These are phyloP conservation scores for Leucaena leucocephala DNA, from an alignment of 306 rosid species.

Conservation along the genomic window DNA sequence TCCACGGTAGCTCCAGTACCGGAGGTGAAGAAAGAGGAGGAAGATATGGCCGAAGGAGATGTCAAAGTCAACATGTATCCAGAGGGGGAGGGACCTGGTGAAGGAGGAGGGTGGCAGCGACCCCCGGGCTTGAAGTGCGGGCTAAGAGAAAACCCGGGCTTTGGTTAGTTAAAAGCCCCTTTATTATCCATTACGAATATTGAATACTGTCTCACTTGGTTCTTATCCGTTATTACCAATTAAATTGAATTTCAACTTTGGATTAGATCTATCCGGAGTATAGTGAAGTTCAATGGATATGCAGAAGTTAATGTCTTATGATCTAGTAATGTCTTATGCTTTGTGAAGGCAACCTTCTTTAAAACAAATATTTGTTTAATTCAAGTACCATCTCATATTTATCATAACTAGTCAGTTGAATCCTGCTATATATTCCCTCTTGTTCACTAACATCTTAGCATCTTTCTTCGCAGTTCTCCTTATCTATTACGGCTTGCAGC, in stretches of 20 bases:
- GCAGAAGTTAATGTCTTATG: not conserved
- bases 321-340: not conserved
- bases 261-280: not conserved
- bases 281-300: slow-evolving; percentile 10
- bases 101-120: slow-evolving; percentile 55
- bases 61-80: slow-evolving; percentile 45
- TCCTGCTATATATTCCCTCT: slow-evolving; percentile 24
- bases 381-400: slow-evolving; percentile 8
- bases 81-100: slow-evolving; percentile 49
- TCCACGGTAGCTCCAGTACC: slow-evolving; percentile 43
- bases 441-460: slow-evolving; percentile 35
- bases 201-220: not conserved
- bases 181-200: slow-evolving; percentile 5
- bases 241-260: slow-evolving; percentile 14
- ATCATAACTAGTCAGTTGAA: slow-evolving; percentile 11
- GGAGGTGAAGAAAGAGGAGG: slow-evolving; percentile 52
- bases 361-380: not conserved
- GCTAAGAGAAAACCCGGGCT: slow-evolving; percentile 67
- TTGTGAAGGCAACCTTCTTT: not conserved
- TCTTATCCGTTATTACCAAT: not conserved
- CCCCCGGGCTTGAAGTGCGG: slow-evolving; percentile 65
- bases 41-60: slow-evolving; percentile 43
- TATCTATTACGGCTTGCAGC: slow-evolving; percentile 84
- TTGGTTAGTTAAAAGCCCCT: slow-evolving; percentile 57
- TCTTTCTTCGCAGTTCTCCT: slow-evolving; percentile 63